Evolutionary conservation across 495 filamentous ascomycete genomes (phyloP).

Genomic region (Aspergillus saccharolyticus): DNA sequence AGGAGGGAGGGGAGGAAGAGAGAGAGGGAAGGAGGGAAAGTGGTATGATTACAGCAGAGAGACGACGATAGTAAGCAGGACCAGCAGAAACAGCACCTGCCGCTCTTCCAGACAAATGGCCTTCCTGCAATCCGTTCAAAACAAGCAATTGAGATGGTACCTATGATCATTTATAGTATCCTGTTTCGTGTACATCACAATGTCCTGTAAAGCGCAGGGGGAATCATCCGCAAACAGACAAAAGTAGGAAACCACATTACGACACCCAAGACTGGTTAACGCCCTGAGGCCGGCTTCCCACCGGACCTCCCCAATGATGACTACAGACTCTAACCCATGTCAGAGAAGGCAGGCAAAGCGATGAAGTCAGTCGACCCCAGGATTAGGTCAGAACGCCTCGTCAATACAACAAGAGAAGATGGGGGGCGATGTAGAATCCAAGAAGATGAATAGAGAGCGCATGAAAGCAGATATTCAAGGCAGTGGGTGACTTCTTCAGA

Average conservation of each 20-base stretch:
- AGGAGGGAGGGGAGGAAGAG: background rate
- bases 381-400: conserved; percentile 7
- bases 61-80: background rate
- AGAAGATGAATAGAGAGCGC: conserved; percentile 3
- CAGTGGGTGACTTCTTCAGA: conserved; percentile 15
- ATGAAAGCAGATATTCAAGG: conserved; percentile 22
- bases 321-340: conserved; percentile 17
- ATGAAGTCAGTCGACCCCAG: conserved; percentile 3
- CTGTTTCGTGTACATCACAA: too few relatives aligned
- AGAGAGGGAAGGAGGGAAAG: background rate
- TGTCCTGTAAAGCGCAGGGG: conserved; percentile 20
- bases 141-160: too few relatives aligned
- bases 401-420: conserved; percentile 11
- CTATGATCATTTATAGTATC: too few relatives aligned
- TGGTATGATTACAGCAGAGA: too few relatives aligned
- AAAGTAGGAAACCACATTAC: conserved; percentile 6
- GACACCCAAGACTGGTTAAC: background rate
- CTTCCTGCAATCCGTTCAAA: too few relatives aligned
- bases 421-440: conserved; percentile 1
- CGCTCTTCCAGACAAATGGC: too few relatives aligned
- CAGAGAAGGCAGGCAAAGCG: conserved; percentile 13
- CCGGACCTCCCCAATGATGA: conserved; percentile 2
- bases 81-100: conserved; percentile 3
- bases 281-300: too few relatives aligned
- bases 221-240: conserved; percentile 32